Percentiles rank a stretch among this genome's conserved stretches.
Evolutionary conservation across 2,329 filamentous ascomycete species (phyloP).

Genomic region (Clarireedia homoeocarpa): DNA sequence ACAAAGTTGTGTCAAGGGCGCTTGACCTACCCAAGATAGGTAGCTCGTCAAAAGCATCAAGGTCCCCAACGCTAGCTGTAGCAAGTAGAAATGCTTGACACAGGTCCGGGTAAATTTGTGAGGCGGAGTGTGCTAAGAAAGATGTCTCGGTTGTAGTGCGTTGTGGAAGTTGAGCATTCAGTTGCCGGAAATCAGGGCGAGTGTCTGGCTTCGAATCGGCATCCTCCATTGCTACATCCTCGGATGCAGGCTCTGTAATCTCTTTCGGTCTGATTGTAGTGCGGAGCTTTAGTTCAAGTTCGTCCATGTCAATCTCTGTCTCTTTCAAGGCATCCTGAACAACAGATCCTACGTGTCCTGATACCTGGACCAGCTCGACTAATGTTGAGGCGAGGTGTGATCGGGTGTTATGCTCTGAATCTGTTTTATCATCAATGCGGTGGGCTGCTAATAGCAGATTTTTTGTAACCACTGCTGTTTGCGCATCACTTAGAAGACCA

Average conservation of each 20-base stretch:
- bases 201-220: constrained; percentile 19
- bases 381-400: constrained; percentile 58
- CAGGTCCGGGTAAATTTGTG: constrained; percentile 49
- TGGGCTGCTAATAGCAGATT: constrained; percentile 54
- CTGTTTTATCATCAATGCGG: constrained; percentile 46
- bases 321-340: constrained; percentile 61
- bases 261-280: constrained; percentile 55
- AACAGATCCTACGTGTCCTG: constrained; percentile 50
- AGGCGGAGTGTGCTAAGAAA: constrained; percentile 44
- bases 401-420: constrained; percentile 48
- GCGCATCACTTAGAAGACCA: constrained; percentile 53
- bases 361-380: constrained; percentile 55
- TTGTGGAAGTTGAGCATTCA: constrained; percentile 25
- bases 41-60: constrained; percentile 36
- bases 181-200: constrained; percentile 26
- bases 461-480: constrained; percentile 58
- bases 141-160: constrained; percentile 35
- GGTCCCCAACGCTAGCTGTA: constrained; percentile 37
- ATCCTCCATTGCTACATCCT: constrained; percentile 45
- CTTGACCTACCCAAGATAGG: constrained; percentile 46
- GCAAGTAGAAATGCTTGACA: constrained; percentile 51
- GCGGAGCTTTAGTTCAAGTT: constrained; percentile 67
- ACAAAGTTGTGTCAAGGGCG: constrained; percentile 55
- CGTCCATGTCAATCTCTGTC: constrained; percentile 63
- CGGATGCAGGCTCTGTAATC: constrained; percentile 40